Evolutionary conservation across 225 moss, liverwort and hornwort species (phyloP).

Genomic region (Straminergon stramineum): DNA sequence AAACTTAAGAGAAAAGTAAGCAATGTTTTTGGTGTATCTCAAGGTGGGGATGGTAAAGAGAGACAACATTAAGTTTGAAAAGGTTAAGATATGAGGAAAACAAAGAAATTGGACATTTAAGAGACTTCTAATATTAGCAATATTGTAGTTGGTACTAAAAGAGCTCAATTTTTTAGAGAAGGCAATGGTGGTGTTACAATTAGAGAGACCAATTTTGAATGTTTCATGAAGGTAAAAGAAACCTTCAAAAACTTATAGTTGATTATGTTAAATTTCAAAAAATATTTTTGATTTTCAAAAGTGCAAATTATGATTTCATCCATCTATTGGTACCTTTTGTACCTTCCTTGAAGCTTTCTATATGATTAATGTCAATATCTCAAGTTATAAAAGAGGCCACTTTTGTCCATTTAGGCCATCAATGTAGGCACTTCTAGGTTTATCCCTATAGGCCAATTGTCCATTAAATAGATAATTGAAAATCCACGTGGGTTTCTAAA

Average conservation of each 20-base stretch:
- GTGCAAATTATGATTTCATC: not conserved
- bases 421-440: no score
- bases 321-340: not conserved
- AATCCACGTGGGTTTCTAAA: no score
- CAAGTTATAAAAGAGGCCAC: no score
- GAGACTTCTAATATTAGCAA: not conserved
- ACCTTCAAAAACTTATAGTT: accelerated
- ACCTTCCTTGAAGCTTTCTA: not conserved
- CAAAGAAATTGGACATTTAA: not conserved
- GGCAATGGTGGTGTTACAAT: not conserved
- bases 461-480: no score
- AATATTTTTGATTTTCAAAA: not conserved
- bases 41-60: not conserved
- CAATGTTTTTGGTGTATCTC: not conserved
- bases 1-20: not conserved
- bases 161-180: not conserved
- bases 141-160: not conserved
- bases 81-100: not conserved
- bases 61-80: not conserved
- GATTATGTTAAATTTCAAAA: not conserved
- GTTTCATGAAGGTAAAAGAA: not conserved
- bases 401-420: no score
- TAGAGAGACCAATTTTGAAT: not conserved
- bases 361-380: no score
- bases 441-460: no score